A percentile compares a stretch with the other conserved stretches of the same genome.
Evolutionary conservation across 2,329 filamentous ascomycete species (phyloP).

Genomic region (Phyllosticta capitalensis): DNA sequence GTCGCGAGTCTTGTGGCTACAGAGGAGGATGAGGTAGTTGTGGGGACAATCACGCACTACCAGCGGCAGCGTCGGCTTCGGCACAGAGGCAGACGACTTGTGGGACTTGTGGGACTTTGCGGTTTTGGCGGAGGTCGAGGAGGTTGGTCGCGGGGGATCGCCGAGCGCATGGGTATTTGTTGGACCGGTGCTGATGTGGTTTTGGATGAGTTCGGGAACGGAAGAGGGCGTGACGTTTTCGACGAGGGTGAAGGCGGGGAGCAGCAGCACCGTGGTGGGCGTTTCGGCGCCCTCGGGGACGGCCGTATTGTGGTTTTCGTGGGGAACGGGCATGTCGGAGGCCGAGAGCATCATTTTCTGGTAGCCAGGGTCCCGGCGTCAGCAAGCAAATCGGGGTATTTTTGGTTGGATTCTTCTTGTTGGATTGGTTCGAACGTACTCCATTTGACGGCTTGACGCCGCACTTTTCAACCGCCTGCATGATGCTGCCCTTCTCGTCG

Average conservation of each 20-base stretch:
- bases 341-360: slow-evolving; percentile 84
- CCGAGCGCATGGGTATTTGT: slow-evolving; percentile 61
- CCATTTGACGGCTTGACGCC: slow-evolving; percentile 55
- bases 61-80: slow-evolving; percentile 32
- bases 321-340: slow-evolving; percentile 77
- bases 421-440: slow-evolving; percentile 38
- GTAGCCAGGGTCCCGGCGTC: neutral
- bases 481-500: slow-evolving; percentile 63
- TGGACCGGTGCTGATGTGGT: slow-evolving; percentile 60
- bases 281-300: slow-evolving; percentile 39
- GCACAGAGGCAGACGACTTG: slow-evolving; percentile 12
- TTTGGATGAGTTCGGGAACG: slow-evolving; percentile 60
- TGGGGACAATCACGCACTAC: slow-evolving; percentile 64
- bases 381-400: neutral
- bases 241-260: slow-evolving; percentile 75
- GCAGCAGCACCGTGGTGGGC: slow-evolving; percentile 64
- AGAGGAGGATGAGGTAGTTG: slow-evolving; percentile 79
- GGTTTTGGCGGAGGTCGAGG: slow-evolving; percentile 1
- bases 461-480: slow-evolving; percentile 43
- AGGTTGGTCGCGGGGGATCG: slow-evolving; percentile 13
- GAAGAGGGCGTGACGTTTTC: slow-evolving; percentile 72
- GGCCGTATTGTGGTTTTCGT: slow-evolving; percentile 42
- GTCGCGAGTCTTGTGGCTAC: slow-evolving; percentile 89
- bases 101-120: slow-evolving; percentile 18
- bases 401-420: neutral